Conservation (phyloP, 352 stramenopile species). For the Pythium sukuiense region DNA sequence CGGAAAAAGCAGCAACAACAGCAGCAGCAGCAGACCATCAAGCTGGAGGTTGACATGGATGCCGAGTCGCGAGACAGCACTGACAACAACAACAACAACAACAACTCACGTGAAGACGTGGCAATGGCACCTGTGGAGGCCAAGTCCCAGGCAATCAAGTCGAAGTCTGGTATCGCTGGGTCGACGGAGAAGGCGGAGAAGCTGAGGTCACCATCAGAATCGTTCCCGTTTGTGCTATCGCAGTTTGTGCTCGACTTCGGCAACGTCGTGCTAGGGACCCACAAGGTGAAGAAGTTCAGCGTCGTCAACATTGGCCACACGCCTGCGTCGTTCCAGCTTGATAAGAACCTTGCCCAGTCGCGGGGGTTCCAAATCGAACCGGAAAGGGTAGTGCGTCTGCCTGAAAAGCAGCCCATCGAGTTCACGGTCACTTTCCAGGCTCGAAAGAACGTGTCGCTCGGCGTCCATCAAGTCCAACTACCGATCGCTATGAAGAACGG, state of each 20-base stretch:
- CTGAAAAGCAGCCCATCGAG: conserved; percentile 86
- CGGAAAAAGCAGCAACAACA: conserved; percentile 32
- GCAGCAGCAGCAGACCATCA: conserved; percentile 5
- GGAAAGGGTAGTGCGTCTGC: conserved; percentile 91
- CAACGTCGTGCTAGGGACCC: conserved; percentile 91
- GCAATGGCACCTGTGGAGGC: background rate
- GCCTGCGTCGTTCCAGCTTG: conserved; percentile 87
- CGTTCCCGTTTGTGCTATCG: conserved; percentile 81
- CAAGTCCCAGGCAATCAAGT: conserved; percentile 1
- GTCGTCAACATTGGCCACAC: conserved; percentile 91
- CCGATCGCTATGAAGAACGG: conserved; percentile 91
- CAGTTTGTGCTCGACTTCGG: conserved; percentile 94
- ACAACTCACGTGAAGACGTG: background rate
- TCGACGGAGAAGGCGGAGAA: background rate
- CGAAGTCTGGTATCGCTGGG: background rate
- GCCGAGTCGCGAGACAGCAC: background rate
- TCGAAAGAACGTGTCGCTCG: conserved; percentile 82
- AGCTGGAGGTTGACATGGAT: background rate
- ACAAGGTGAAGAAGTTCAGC: conserved; percentile 91
- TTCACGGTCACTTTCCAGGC: conserved; percentile 92
- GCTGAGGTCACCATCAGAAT: conserved; percentile 32
- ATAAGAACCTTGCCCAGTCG: conserved; percentile 89
- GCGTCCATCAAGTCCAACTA: conserved; percentile 75
- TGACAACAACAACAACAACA: conserved; percentile 1
- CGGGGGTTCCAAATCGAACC: conserved; percentile 92